Conservation (phyloP, 2,329 filamentous ascomycete species). For the Diaporthe capsici region DNA sequence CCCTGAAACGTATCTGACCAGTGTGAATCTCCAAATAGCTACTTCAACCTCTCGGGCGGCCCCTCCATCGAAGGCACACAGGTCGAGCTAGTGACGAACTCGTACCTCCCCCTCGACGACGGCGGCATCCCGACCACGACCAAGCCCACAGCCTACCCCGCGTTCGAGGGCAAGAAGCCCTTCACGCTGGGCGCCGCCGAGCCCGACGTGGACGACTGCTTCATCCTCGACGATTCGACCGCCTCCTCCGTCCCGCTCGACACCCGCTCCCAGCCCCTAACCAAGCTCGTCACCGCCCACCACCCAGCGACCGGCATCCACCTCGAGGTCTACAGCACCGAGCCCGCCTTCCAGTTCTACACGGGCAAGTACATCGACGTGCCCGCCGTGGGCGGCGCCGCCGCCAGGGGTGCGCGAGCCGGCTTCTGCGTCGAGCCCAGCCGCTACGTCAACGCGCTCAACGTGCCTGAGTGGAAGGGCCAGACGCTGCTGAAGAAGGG, state of each 20-base stretch:
- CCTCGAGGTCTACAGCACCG: constrained; percentile 89
- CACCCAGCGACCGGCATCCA: constrained; percentile 83
- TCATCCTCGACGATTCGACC: constrained; percentile 79
- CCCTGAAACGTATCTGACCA: not conserved
- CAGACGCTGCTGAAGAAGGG: constrained; percentile 89
- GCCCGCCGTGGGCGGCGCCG: constrained; percentile 72
- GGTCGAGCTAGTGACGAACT: constrained; percentile 76
- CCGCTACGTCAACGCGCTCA: constrained; percentile 90
- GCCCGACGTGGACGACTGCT: constrained; percentile 91
- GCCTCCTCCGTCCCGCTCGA: constrained; percentile 71
- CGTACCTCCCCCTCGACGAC: constrained; percentile 81
- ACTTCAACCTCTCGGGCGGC: constrained; percentile 74
- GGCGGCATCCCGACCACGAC: constrained; percentile 80
- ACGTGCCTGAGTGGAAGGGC: constrained; percentile 82
- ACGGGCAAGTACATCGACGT: constrained; percentile 89
- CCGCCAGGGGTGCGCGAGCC: constrained; percentile 76
- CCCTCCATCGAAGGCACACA: constrained; percentile 68
- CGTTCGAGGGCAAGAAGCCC: constrained; percentile 73
- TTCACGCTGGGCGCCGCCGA: constrained; percentile 81
- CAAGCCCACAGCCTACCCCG: constrained; percentile 74
- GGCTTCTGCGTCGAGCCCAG: constrained; percentile 95
- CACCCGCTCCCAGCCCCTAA: constrained; percentile 74
- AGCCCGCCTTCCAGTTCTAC: constrained; percentile 98
- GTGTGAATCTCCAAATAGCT: constrained; percentile 54
- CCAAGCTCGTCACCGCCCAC: constrained; percentile 77